A percentile compares a stretch with the other conserved stretches of the same genome.
phyloP scores from a whole-genome alignment of 495 filamentous ascomycete species.

The Amorphotheca resinae region DNA sequence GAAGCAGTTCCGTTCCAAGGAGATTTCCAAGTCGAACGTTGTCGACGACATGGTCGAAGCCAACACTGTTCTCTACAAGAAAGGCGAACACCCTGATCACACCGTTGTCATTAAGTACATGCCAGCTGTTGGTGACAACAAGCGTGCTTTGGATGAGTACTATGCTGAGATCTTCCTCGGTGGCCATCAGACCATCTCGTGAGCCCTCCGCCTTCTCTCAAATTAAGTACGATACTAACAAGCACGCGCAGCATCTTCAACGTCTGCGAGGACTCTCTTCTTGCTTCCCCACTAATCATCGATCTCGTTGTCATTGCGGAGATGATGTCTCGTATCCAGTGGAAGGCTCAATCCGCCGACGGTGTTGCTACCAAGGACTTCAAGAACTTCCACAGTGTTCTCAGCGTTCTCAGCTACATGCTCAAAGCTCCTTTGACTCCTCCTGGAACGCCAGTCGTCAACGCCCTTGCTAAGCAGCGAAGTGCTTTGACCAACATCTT shows the following conservation, averaged over 20 bases:
- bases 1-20: conserved; percentile 97
- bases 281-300: conserved; percentile 96
- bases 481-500: conserved; percentile 95
- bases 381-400: conserved; percentile 91
- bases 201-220: conserved; percentile 19
- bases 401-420: conserved; percentile 98
- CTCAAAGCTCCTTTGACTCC: conserved; percentile 96
- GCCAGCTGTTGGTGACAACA: conserved; percentile 97
- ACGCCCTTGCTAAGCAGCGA: conserved; percentile 93
- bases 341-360: conserved; percentile 51
- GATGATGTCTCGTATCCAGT: conserved; percentile 96
- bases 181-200: conserved; percentile 92
- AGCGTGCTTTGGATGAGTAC: conserved; percentile 97
- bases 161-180: conserved; percentile 99
- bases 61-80: conserved; percentile 77
- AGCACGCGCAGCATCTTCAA: conserved; percentile 64
- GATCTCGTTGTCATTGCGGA: conserved; percentile 85
- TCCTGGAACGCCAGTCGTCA: conserved; percentile 91
- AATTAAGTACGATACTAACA: conserved; percentile 10
- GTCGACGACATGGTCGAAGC: conserved; percentile 99
- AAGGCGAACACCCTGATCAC: conserved; percentile 82
- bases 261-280: conserved; percentile 94
- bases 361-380: conserved; percentile 49
- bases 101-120: conserved; percentile 97
- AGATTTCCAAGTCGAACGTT: conserved; percentile 97